A percentile compares a stretch with the other conserved stretches of the same genome.
These are phyloP conservation scores for Paraleonurus japonicus DNA, from an alignment of 257 asterid species.

Conservation along the genomic window DNA sequence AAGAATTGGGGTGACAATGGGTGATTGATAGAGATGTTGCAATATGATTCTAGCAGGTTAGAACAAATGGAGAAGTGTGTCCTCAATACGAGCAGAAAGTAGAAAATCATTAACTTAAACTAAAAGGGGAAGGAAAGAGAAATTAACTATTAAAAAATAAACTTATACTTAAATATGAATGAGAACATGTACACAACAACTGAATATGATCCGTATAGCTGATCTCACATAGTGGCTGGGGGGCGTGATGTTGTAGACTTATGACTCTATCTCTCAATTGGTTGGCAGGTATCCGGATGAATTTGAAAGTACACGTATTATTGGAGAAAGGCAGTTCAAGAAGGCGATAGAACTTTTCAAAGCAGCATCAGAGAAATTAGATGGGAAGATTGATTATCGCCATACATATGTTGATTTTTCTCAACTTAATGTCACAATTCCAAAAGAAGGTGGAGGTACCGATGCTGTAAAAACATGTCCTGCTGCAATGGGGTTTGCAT, in stretches of 20 bases:
- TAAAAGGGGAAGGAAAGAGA: not conserved
- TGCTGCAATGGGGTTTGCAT: conserved; percentile 98
- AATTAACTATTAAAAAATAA: not conserved
- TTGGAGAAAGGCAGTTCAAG: conserved; percentile 88
- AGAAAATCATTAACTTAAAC: not conserved
- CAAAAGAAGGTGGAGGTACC: conserved; percentile 55
- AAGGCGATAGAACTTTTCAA: conserved; percentile 81
- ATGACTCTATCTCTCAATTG: conserved; percentile 28
- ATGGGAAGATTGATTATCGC: conserved; percentile 79
- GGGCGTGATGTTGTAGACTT: not conserved
- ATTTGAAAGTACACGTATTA: conserved; percentile 90
- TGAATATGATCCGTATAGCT: not conserved
- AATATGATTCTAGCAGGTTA: not conserved
- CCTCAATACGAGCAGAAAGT: not conserved
- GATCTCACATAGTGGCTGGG: not conserved
- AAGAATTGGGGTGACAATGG: not conserved
- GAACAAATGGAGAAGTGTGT: not conserved
- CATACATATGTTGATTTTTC: conserved; percentile 82
- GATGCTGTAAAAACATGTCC: conserved; percentile 83
- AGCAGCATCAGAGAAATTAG: conserved; percentile 66
- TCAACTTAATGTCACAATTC: conserved; percentile 64
- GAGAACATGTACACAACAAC: not conserved
- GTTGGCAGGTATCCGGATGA: conserved; percentile 80
- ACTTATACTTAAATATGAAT: not conserved
- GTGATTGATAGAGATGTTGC: not conserved